A percentile compares a stretch with the other conserved stretches of the same genome.
Conservation (phyloP, 352 stramenopile genomes). For the Globisporangium uncinulatum region DNA sequence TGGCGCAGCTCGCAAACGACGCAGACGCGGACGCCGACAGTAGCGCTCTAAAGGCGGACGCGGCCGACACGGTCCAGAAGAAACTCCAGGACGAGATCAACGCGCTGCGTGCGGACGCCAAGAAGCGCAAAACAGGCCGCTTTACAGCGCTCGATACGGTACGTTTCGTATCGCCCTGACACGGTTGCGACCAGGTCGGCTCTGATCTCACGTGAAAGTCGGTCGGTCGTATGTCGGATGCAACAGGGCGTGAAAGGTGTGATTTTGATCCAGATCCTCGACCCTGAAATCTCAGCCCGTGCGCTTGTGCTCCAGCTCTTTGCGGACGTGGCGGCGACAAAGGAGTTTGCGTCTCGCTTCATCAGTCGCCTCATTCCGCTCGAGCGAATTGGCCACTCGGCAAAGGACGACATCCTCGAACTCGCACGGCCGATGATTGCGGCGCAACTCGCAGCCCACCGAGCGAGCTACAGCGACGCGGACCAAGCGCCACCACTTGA, state of each 20-base stretch:
- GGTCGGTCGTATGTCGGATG: not conserved
- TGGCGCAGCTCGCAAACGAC: slow-evolving; percentile 12
- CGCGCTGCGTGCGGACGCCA: slow-evolving; percentile 47
- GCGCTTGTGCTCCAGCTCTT: slow-evolving; percentile 57
- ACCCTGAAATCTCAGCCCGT: slow-evolving; percentile 37
- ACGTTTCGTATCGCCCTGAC: not conserved
- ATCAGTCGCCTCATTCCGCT: slow-evolving; percentile 73
- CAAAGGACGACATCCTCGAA: slow-evolving; percentile 52
- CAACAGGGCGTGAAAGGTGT: slow-evolving; percentile 55
- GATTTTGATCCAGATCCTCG: slow-evolving; percentile 60
- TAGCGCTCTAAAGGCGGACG: slow-evolving; percentile 14
- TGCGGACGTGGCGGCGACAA: slow-evolving; percentile 47
- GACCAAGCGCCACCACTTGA: slow-evolving; percentile 15
- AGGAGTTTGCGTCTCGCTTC: slow-evolving; percentile 70
- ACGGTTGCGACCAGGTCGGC: too few species aligned
- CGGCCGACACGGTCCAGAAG: slow-evolving; percentile 48
- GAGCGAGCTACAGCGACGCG: slow-evolving; percentile 8
- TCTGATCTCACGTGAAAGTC: not conserved
- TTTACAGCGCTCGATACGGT: slow-evolving; percentile 67
- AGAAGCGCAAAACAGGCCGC: slow-evolving; percentile 52
- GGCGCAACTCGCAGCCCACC: slow-evolving; percentile 27
- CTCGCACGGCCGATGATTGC: slow-evolving; percentile 52
- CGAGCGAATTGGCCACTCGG: slow-evolving; percentile 61
- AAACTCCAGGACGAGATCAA: slow-evolving; percentile 66
- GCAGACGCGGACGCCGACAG: slow-evolving; percentile 15